phyloP scores from a whole-genome alignment of 495 filamentous ascomycete species.

The Hypoxylon perforatum region DNA sequence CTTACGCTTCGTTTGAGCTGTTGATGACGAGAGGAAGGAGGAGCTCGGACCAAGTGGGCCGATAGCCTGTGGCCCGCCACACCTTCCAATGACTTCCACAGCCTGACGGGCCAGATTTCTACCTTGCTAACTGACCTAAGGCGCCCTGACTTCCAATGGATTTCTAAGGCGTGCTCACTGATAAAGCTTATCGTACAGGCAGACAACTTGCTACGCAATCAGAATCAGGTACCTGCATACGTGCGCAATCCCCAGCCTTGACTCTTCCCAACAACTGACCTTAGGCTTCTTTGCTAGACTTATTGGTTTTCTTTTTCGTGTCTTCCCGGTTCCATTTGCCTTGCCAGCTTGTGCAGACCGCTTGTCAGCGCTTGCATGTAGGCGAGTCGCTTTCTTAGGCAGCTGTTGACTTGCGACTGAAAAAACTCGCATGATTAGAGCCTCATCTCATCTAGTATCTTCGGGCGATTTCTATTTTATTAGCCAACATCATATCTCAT shows the following conservation, averaged over 20 bases:
- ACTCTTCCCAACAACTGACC: background rate
- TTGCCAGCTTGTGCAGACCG: background rate
- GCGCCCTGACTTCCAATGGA: background rate
- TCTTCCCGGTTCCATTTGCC: too few relatives aligned
- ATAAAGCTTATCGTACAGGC: slow-evolving; percentile 33
- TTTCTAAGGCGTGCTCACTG: slow-evolving; percentile 17
- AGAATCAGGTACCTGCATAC: slow-evolving; percentile 37
- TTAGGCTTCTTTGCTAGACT: background rate
- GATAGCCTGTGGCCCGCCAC: slow-evolving; percentile 42
- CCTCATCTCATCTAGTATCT: background rate
- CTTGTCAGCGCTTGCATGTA: background rate
- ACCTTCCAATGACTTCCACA: slow-evolving; percentile 49
- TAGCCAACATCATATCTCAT: background rate
- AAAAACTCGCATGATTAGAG: background rate
- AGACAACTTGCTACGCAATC: slow-evolving; percentile 45
- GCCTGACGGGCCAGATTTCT: slow-evolving; percentile 44
- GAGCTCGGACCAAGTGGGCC: slow-evolving; percentile 48
- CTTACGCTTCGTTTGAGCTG: slow-evolving; percentile 43
- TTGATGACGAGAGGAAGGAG: slow-evolving; percentile 47
- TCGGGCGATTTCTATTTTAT: background rate
- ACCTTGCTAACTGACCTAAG: background rate
- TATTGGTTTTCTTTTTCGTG: background rate
- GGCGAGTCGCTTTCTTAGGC: background rate
- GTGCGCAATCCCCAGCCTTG: background rate
- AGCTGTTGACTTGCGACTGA: background rate